These are phyloP conservation scores for Fusarium poae DNA, from an alignment of 2,329 filamentous ascomycete species.

Conservation along the genomic window DNA sequence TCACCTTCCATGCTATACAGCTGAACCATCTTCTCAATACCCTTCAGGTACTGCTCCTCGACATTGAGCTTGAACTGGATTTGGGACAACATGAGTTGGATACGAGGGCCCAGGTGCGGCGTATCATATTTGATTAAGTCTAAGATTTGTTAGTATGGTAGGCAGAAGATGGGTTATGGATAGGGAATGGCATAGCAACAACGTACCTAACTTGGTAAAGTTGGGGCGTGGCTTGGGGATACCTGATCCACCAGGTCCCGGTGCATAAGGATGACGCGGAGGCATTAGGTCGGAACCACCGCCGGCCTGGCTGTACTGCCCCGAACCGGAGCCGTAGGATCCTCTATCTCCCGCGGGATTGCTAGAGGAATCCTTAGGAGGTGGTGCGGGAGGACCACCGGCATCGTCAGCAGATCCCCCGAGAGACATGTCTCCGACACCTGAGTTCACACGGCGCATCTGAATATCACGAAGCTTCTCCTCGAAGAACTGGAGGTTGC, in stretches of 20 bases:
- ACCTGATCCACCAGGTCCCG: conserved; percentile 72
- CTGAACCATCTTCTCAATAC: conserved; percentile 99
- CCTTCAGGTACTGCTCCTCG: conserved; percentile 98
- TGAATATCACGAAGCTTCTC: conserved; percentile 90
- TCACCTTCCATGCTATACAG: conserved; percentile 98
- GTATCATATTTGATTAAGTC: conserved; percentile 99
- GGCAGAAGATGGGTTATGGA: conserved; percentile 8
- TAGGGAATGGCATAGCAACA: conserved; percentile 10
- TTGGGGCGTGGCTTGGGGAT: conserved; percentile 84
- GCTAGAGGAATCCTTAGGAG: conserved; percentile 75
- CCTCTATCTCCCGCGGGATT: conserved; percentile 64
- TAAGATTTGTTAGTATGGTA: conserved; percentile 54
- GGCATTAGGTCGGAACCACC: conserved; percentile 82
- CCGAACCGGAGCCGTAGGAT: conserved; percentile 69
- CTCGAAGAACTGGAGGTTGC: conserved; percentile 96
- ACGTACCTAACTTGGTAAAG: conserved; percentile 93
- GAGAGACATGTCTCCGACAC: conserved; percentile 75
- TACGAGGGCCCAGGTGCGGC: conserved; percentile 92
- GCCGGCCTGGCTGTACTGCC: conserved; percentile 69
- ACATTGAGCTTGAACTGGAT: conserved; percentile 99
- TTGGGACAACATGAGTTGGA: conserved; percentile 98
- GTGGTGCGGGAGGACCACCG: conserved; percentile 71
- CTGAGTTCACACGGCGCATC: conserved; percentile 79
- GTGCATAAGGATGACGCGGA: conserved; percentile 81
- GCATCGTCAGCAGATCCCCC: conserved; percentile 57